A percentile compares a stretch with the other conserved stretches of the same genome.
Conservation (phyloP, 345 rosid genomes). For the Hibiscus mutabilis region DNA sequence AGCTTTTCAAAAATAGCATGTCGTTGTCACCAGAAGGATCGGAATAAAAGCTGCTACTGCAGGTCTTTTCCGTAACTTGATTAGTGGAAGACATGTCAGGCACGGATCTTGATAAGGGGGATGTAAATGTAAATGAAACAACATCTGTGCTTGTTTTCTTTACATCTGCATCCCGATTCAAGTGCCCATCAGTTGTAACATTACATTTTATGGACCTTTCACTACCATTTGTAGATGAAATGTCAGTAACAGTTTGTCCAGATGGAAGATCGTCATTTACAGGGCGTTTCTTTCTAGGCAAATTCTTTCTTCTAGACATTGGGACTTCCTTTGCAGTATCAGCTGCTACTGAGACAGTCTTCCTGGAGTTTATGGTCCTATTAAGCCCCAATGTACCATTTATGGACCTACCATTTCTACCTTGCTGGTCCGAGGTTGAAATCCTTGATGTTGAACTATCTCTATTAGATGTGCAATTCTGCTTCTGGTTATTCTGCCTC, state of each 20-base stretch:
- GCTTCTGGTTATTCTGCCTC: conserved; percentile 66
- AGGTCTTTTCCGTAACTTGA: conserved; percentile 19
- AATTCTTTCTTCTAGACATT: conserved; percentile 32
- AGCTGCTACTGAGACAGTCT: conserved; percentile 19
- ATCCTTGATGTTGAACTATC: conserved; percentile 29
- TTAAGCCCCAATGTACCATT: conserved; percentile 28
- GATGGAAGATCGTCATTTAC: conserved; percentile 24
- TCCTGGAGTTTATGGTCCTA: conserved; percentile 37
- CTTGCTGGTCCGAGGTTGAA: conserved; percentile 30
- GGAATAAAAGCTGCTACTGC: conserved; percentile 7
- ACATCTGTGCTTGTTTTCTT: conserved; percentile 53
- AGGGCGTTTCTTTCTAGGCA: conserved; percentile 35
- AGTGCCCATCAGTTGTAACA: conserved; percentile 28
- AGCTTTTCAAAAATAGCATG: conserved; percentile 21
- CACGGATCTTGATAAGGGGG: conserved; percentile 38
- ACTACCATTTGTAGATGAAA: conserved; percentile 28
- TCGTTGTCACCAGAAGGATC: conserved; percentile 20
- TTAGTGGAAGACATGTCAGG: neutral
- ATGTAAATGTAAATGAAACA: conserved; percentile 80
- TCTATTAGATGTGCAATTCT: conserved; percentile 38
- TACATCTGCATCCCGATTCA: conserved; percentile 23
- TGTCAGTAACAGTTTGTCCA: conserved; percentile 27
- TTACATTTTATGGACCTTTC: conserved; percentile 37
- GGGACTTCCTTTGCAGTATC: conserved; percentile 31
- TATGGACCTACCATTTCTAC: conserved; percentile 26